Evolutionary conservation across 345 rosid genomes (phyloP).

Genomic region (Linum lewisii): DNA sequence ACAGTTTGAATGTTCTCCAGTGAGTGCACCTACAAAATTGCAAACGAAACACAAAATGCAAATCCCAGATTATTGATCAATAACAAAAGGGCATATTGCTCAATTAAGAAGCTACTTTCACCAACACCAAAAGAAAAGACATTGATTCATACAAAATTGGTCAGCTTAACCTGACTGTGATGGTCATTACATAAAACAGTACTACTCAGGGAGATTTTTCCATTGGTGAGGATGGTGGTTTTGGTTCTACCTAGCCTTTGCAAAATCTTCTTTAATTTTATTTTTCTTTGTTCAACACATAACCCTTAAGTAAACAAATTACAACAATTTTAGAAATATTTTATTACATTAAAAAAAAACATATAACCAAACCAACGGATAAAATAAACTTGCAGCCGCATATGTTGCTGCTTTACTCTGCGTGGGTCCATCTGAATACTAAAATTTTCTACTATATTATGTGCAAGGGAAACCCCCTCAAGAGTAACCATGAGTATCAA

Average conservation of each 20-base stretch:
- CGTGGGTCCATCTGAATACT: background rate
- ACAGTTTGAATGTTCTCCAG: conserved; percentile 72
- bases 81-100: conserved; percentile 10
- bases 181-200: background rate
- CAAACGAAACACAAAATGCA: conserved; percentile 7
- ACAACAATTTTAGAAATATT: too few relatives aligned
- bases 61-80: conserved; percentile 6
- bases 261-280: too few relatives aligned
- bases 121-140: too few relatives aligned
- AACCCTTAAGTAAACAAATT: background rate
- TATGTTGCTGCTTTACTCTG: too few relatives aligned
- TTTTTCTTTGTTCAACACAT: background rate
- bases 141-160: too few relatives aligned
- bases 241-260: background rate
- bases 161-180: too few relatives aligned
- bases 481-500: background rate
- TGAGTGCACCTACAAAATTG: conserved; percentile 62
- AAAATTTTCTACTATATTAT: background rate
- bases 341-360: background rate
- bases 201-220: background rate
- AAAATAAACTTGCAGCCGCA: background rate
- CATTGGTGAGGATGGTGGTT: background rate
- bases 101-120: background rate
- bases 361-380: background rate
- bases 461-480: background rate